A percentile compares a stretch with the other conserved stretches of the same genome.
Conservation (phyloP, 345 rosid genomes). For the Gossypium bickii region DNA sequence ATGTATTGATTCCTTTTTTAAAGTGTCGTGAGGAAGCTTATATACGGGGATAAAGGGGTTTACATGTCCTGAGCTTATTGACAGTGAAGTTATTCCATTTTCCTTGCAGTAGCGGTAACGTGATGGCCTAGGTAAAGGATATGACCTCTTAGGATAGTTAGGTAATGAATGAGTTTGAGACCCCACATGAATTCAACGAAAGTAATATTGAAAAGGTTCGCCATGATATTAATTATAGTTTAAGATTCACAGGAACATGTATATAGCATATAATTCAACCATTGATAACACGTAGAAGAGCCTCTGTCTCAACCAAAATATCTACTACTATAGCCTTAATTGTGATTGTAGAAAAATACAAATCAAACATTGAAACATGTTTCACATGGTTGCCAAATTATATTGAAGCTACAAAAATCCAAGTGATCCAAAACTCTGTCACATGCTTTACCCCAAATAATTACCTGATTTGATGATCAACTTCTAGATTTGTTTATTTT, state of each 20-base stretch:
- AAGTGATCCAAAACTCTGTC: conserved; percentile 17
- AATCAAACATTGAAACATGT: not conserved
- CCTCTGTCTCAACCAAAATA: not conserved
- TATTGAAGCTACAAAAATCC: not conserved
- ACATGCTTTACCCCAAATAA: not conserved
- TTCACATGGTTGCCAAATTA: not conserved
- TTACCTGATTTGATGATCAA: not conserved
- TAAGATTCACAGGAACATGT: too few species aligned
- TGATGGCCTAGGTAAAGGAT: too few species aligned
- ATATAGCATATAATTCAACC: not conserved
- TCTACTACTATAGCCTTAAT: not conserved
- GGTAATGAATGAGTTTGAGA: too few species aligned
- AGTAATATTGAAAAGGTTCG: accelerated
- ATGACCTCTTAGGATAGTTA: too few species aligned
- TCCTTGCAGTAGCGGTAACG: too few species aligned
- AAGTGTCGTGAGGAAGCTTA: too few species aligned
- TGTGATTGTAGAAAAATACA: not conserved
- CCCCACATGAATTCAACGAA: too few species aligned
- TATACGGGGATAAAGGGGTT: too few species aligned
- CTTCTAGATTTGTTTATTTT: not conserved
- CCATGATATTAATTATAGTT: too few species aligned
- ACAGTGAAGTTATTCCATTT: too few species aligned
- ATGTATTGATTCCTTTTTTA: too few species aligned
- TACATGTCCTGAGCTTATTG: too few species aligned
- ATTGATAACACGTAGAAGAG: not conserved